A percentile compares a stretch with the other conserved stretches of the same genome.
Evolutionary conservation across 768 basidiomycete species (phyloP).

Genomic region (Xanthoconium stramineum): DNA sequence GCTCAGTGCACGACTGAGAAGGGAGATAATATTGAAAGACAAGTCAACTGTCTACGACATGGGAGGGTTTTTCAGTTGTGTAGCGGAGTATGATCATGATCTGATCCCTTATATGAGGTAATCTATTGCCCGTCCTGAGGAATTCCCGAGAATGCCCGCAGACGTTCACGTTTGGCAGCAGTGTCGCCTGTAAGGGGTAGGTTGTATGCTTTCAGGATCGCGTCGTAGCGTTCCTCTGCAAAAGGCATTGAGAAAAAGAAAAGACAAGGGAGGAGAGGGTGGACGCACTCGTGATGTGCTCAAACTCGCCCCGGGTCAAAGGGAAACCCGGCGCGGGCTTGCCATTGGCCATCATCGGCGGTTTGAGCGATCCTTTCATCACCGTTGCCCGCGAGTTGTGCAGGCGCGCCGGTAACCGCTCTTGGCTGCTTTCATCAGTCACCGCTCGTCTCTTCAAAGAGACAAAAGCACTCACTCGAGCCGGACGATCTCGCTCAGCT

Average conservation of each 20-base stretch:
- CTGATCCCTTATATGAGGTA: slow-evolving; percentile 4
- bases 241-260: background rate
- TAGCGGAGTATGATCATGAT: background rate
- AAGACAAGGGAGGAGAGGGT: background rate
- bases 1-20: background rate
- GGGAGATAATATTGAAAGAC: background rate
- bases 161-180: slow-evolving; percentile 35
- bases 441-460: background rate
- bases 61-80: background rate
- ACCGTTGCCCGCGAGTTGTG: slow-evolving; percentile 33
- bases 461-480: slow-evolving; percentile 30
- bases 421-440: slow-evolving; percentile 26
- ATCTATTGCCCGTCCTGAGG: slow-evolving; percentile 23
- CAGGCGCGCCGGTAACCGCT: slow-evolving; percentile 36
- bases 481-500: slow-evolving; percentile 28
- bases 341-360: slow-evolving; percentile 31
- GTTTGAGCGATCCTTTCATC: slow-evolving; percentile 32
- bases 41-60: no score
- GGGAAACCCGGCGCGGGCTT: slow-evolving; percentile 38
- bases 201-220: slow-evolving; percentile 34
- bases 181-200: slow-evolving; percentile 38
- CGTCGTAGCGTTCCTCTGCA: slow-evolving; percentile 42
- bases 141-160: slow-evolving; percentile 36
- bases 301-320: slow-evolving; percentile 39
- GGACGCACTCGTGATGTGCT: slow-evolving; percentile 42